These are phyloP conservation scores for Ogataea dorogensis DNA, from an alignment of 805 yeast genomes.

Conservation along the genomic window DNA sequence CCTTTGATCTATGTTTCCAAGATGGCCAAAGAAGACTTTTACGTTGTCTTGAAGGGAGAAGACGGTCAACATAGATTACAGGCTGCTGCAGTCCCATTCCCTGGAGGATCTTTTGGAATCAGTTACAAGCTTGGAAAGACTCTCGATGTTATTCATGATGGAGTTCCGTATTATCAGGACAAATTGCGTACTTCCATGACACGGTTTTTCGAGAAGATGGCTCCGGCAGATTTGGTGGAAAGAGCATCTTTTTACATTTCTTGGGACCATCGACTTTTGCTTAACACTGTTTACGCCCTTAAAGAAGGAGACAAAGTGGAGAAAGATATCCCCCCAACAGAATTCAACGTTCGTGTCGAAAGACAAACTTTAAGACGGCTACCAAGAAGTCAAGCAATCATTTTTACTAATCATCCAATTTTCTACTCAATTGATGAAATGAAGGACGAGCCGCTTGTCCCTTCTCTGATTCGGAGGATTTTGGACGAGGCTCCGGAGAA, in stretches of 20 bases:
- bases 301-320: slow-evolving; percentile 45
- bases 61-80: slow-evolving; percentile 60
- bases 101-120: slow-evolving; percentile 74
- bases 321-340: slow-evolving; percentile 43
- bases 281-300: slow-evolving; percentile 55
- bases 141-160: slow-evolving; percentile 62
- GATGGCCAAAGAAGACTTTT: slow-evolving; percentile 76
- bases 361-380: slow-evolving; percentile 68
- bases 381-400: slow-evolving; percentile 63
- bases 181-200: slow-evolving; percentile 71
- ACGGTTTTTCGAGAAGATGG: slow-evolving; percentile 64
- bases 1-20: slow-evolving; percentile 62
- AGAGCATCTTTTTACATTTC: slow-evolving; percentile 74
- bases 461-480: slow-evolving; percentile 60
- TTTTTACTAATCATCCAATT: slow-evolving; percentile 76
- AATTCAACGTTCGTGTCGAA: slow-evolving; percentile 69
- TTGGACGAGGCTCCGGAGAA: slow-evolving; percentile 65
- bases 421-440: slow-evolving; percentile 77
- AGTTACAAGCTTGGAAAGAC: slow-evolving; percentile 57
- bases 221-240: slow-evolving; percentile 62
- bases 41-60: slow-evolving; percentile 52
- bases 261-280: slow-evolving; percentile 65
- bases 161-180: slow-evolving; percentile 67
- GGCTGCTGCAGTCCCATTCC: slow-evolving; percentile 78
- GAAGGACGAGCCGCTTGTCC: slow-evolving; percentile 77